These are phyloP conservation scores for Lactuca sativa DNA, from an alignment of 129 eudicot genomes.

Conservation along the genomic window DNA sequence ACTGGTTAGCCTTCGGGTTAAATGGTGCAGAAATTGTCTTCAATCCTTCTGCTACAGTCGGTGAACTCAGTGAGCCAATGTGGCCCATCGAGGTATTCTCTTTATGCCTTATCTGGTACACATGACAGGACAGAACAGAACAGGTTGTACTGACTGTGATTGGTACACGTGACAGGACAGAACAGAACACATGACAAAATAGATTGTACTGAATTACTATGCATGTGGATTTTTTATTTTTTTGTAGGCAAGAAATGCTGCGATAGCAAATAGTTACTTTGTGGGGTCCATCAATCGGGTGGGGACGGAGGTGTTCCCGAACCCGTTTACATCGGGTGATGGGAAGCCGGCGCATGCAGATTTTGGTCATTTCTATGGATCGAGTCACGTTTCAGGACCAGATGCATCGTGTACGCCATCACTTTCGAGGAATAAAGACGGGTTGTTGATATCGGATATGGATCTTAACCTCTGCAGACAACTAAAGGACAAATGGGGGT, in stretches of 20 bases:
- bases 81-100: slow-evolving; percentile 90
- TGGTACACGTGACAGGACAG: background rate
- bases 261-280: slow-evolving; percentile 93
- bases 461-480: slow-evolving; percentile 94
- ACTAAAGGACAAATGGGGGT: slow-evolving; percentile 94
- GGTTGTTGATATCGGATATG: slow-evolving; percentile 81
- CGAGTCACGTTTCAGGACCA: slow-evolving; percentile 91
- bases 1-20: slow-evolving; percentile 95
- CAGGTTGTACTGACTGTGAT: background rate
- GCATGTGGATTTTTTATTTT: slow-evolving; percentile 2
- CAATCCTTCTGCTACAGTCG: slow-evolving; percentile 98
- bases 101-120: background rate
- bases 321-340: slow-evolving; percentile 94
- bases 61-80: slow-evolving; percentile 99
- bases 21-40: slow-evolving; percentile 98
- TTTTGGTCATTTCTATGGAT: slow-evolving; percentile 97
- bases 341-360: slow-evolving; percentile 95
- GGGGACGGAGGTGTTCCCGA: slow-evolving; percentile 93
- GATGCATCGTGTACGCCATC: slow-evolving; percentile 96
- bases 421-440: slow-evolving; percentile 74
- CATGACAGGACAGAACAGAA: background rate
- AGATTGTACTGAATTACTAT: background rate
- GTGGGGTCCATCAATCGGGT: slow-evolving; percentile 97
- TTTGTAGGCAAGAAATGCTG: slow-evolving; percentile 93
- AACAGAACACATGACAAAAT: background rate